These are phyloP conservation scores for Lactifluus hygrophoroides DNA, from an alignment of 768 basidiomycete species.

Conservation along the genomic window DNA sequence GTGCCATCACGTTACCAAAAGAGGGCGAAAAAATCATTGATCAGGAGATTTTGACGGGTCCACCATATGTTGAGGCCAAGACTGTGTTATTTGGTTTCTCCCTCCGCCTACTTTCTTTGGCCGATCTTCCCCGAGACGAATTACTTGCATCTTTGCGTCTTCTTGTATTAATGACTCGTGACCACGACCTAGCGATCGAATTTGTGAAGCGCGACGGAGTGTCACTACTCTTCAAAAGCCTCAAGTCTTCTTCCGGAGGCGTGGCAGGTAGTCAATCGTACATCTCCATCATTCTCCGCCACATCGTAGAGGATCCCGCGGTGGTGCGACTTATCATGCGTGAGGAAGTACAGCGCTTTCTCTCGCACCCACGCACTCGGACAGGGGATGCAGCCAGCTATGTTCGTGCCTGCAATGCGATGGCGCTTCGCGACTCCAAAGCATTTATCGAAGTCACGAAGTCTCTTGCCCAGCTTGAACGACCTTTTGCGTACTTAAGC, in stretches of 20 bases:
- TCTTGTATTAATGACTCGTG: slow-evolving; percentile 76
- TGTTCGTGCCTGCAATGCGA: slow-evolving; percentile 65
- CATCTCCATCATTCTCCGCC: slow-evolving; percentile 83
- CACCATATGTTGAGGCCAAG: slow-evolving; percentile 52
- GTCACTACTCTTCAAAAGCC: slow-evolving; percentile 51
- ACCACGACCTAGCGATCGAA: slow-evolving; percentile 51
- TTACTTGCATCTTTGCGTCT: slow-evolving; percentile 74
- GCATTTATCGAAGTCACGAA: slow-evolving; percentile 69
- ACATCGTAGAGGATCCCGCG: slow-evolving; percentile 71
- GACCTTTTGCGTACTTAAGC: slow-evolving; percentile 39
- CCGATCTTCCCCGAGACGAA: slow-evolving; percentile 68
- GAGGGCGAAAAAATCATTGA: slow-evolving; percentile 54
- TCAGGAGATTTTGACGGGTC: slow-evolving; percentile 49
- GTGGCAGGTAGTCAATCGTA: slow-evolving; percentile 66
- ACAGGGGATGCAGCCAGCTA: slow-evolving; percentile 62
- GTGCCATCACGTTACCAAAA: slow-evolving; percentile 53
- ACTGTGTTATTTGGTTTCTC: slow-evolving; percentile 67
- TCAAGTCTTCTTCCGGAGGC: slow-evolving; percentile 48
- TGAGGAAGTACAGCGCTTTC: slow-evolving; percentile 74
- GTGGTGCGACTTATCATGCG: slow-evolving; percentile 67
- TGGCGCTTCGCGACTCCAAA: slow-evolving; percentile 73
- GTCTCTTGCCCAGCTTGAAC: slow-evolving; percentile 61
- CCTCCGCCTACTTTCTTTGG: slow-evolving; percentile 55
- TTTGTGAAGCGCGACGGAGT: slow-evolving; percentile 67
- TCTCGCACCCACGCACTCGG: slow-evolving; percentile 61